Evolutionary conservation across 2,329 filamentous ascomycete genomes (phyloP).

Genomic region (Exophiala bonariae): DNA sequence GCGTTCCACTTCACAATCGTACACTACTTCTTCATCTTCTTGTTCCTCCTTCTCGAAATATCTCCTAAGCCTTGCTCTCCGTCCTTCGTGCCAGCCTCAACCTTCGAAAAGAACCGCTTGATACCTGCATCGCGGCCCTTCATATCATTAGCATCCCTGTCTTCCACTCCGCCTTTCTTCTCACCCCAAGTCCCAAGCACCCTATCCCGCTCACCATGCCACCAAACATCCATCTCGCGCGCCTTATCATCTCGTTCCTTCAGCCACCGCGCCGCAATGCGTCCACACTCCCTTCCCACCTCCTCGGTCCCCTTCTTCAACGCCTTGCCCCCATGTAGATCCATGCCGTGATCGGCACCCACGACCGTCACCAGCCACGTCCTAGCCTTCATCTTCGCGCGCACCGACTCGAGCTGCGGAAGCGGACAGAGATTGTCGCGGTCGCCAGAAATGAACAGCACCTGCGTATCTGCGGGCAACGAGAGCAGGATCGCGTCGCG

Average conservation of each 20-base stretch:
- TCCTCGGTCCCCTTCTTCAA: slow-evolving; percentile 14
- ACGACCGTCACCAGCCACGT: slow-evolving; percentile 21
- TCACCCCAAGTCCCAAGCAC: slow-evolving; percentile 54
- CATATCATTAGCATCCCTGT: background rate
- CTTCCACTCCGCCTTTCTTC: slow-evolving; percentile 45
- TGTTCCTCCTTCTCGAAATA: too few relatives aligned
- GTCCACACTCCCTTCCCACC: slow-evolving; percentile 12
- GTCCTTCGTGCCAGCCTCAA: too few relatives aligned
- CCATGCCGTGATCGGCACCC: slow-evolving; percentile 28
- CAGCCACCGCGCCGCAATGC: slow-evolving; percentile 15
- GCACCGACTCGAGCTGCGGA: slow-evolving; percentile 12
- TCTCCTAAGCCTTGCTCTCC: too few relatives aligned
- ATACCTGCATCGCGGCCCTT: too few relatives aligned
- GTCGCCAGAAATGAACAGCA: slow-evolving; percentile 26
- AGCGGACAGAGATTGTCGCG: slow-evolving; percentile 25
- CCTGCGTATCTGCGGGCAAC: slow-evolving; percentile 13
- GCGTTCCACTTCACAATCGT: too few relatives aligned
- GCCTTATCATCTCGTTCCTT: slow-evolving; percentile 2
- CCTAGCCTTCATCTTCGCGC: slow-evolving; percentile 25
- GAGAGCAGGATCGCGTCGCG: slow-evolving; percentile 26
- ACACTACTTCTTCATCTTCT: too few relatives aligned
- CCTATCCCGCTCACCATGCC: slow-evolving; percentile 2
- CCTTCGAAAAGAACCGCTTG: too few relatives aligned
- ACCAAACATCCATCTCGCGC: background rate
- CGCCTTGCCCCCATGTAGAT: slow-evolving; percentile 19